A percentile compares a stretch with the other conserved stretches of the same genome.
phyloP scores from a whole-genome alignment of 1,284 basidiomycete genomes.

The Ustilago bromivora region DNA sequence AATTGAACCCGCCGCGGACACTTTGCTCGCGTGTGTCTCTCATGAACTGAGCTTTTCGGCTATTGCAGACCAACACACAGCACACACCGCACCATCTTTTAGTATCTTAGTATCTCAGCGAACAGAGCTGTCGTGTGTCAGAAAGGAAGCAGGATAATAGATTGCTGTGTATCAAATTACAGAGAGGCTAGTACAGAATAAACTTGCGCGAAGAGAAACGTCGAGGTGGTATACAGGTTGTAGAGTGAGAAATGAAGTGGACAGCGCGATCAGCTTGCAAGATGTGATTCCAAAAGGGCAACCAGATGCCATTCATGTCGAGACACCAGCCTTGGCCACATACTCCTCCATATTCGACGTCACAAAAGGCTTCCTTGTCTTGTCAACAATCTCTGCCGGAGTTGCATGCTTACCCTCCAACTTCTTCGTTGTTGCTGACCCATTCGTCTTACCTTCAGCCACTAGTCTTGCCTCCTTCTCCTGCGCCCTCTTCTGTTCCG shows the following conservation, averaged over 20 bases:
- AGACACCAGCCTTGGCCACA: constrained; percentile 47
- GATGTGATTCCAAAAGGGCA: background rate
- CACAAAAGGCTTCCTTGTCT: constrained; percentile 40
- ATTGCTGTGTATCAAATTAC: too few species aligned
- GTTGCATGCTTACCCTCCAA: constrained; percentile 24
- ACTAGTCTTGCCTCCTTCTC: constrained; percentile 21
- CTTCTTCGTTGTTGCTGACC: background rate
- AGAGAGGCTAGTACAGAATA: background rate
- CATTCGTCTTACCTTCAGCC: background rate
- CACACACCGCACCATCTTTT: background rate
- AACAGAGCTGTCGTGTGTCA: too few species aligned
- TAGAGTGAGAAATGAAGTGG: background rate
- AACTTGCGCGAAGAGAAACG: background rate
- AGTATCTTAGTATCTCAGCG: too few species aligned
- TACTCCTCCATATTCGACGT: constrained; percentile 40
- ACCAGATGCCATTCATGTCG: constrained; percentile 13
- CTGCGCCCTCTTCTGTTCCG: constrained; percentile 30
- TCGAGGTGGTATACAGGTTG: constrained; percentile 6
- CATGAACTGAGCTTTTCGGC: background rate
- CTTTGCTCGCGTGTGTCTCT: background rate
- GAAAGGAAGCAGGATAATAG: too few species aligned
- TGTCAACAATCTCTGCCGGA: constrained; percentile 35
- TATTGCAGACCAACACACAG: background rate
- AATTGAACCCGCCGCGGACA: background rate
- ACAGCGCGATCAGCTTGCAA: background rate